Evolutionary conservation across 1,139 yeast species (phyloP), one percentile per base, ranked within the genome.

Genomic region (Arxiozyma slooffiae): DNA sequence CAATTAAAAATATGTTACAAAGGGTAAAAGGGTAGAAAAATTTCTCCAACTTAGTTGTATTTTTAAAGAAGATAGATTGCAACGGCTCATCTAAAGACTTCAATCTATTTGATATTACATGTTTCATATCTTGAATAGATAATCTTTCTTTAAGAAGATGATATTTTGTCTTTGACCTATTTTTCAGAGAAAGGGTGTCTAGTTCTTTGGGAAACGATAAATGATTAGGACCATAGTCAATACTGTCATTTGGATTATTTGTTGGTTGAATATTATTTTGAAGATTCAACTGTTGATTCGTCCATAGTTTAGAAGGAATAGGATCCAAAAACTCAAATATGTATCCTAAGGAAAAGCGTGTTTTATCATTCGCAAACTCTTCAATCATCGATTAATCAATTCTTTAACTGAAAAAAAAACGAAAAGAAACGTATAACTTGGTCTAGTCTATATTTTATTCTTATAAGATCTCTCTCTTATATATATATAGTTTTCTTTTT

Each of bases 1-100:
- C 97, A 18, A 82, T 73, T 38, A 78, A 67, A 45, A 92, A 87
- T 16, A 92, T 77, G 50, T 79, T 70, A 52, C 81, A 78, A 44
- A 89, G 73, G 0, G 95, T 82, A 42, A 80, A 66, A 0, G 96
- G 82, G 66, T 89, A 92, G 60, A 89, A 88, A 37, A 82, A 62
- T 67, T 90, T 92, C 61, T 90, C 97, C 0, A 94, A 80, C 17
- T 74, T 73, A 7, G 95, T 79, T 46, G 76, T 81, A 63, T 75
- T 56, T 23, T 62, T 60, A 49, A 64, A 62, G 50, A 64, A 62
- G 1, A 63, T 50, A 11, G 52, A 41, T 34, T 53, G 45, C 17
- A 53, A 41, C 11, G 56, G 52, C 45, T 47, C 40, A 38, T 53
- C 56, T 21, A 51, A 24, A 7, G 46, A 26, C 44, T 48, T 53